A percentile compares a stretch with the other conserved stretches of the same genome.
phyloP scores from a whole-genome alignment of 1,139 yeast genomes.

The Diutina ranongensis region DNA sequence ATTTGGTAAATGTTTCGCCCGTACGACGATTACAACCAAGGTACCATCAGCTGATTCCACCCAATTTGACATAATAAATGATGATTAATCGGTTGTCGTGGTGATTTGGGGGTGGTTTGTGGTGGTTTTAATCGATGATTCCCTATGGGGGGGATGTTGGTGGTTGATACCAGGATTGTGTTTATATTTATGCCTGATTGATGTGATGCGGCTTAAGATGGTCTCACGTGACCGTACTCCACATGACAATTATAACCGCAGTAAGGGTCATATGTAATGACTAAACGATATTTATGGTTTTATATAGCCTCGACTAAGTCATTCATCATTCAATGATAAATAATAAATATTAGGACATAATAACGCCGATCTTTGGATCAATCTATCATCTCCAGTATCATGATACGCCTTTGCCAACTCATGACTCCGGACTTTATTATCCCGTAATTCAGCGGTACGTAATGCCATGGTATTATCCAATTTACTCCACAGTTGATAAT shows the following conservation, averaged over 20 bases:
- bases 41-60: conserved; percentile 34
- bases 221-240: neutral
- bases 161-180: neutral
- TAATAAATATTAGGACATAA: neutral
- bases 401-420: conserved; percentile 43
- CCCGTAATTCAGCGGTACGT: conserved; percentile 34
- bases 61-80: neutral
- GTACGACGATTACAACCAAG: conserved; percentile 31
- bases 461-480: conserved; percentile 38
- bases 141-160: neutral
- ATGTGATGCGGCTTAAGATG: neutral
- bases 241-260: too few species aligned
- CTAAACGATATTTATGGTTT: too few species aligned
- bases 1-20: conserved; percentile 72
- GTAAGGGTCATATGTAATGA: too few species aligned
- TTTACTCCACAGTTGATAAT: conserved; percentile 55
- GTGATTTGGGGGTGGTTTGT: too few species aligned
- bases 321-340: too few species aligned
- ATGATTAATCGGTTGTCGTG: neutral
- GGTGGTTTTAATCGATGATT: too few species aligned
- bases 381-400: conserved; percentile 33
- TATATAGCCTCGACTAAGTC: too few species aligned
- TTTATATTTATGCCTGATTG: neutral
- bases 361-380: conserved; percentile 44
- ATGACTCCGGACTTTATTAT: conserved; percentile 39